Percentiles rank a stretch among this genome's conserved stretches.
phyloP scores from a whole-genome alignment of 2,329 filamentous ascomycete species.

The Aspergillus spinulosporus region DNA sequence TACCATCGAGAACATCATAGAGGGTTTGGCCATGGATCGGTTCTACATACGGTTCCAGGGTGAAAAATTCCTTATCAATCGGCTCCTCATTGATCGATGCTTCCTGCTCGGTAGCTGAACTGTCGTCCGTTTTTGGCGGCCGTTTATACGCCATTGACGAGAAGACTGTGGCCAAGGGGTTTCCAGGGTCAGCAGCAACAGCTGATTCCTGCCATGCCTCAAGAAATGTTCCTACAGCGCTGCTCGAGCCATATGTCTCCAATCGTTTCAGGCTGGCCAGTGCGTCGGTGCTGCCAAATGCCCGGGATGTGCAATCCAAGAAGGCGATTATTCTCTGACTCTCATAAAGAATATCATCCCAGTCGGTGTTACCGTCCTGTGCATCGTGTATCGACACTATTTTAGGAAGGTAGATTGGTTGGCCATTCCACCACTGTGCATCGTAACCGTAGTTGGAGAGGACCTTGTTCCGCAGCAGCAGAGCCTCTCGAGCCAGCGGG shows the following conservation, averaged over 20 bases:
- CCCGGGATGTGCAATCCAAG: conserved; percentile 57
- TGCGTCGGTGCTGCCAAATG: conserved; percentile 58
- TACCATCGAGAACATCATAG: conserved; percentile 56
- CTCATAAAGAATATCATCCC: conserved; percentile 55
- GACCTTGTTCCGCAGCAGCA: conserved; percentile 51
- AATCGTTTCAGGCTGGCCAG: conserved; percentile 48
- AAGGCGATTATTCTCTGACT: conserved; percentile 63
- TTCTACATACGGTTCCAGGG: conserved; percentile 42
- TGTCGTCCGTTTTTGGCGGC: conserved; percentile 9
- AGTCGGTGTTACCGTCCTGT: conserved; percentile 34
- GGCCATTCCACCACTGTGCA: conserved; percentile 64
- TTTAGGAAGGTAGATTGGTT: conserved; percentile 50
- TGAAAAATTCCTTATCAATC: conserved; percentile 37
- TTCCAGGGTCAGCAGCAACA: conserved; percentile 42
- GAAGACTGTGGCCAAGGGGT: conserved; percentile 47
- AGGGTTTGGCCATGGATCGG: conserved; percentile 45
- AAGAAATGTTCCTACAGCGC: conserved; percentile 48
- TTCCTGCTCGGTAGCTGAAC: background rate
- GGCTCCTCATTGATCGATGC: conserved; percentile 4
- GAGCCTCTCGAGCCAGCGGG: conserved; percentile 58
- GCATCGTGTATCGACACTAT: conserved; percentile 50
- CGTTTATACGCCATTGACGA: conserved; percentile 48
- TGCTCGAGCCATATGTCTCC: conserved; percentile 37
- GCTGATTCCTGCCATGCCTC: conserved; percentile 52
- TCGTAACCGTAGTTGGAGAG: conserved; percentile 56